Evolutionary conservation across 176 grass and related monocot species (phyloP), one percentile per base, ranked within the genome.

Genomic region (Puya raimondii): DNA sequence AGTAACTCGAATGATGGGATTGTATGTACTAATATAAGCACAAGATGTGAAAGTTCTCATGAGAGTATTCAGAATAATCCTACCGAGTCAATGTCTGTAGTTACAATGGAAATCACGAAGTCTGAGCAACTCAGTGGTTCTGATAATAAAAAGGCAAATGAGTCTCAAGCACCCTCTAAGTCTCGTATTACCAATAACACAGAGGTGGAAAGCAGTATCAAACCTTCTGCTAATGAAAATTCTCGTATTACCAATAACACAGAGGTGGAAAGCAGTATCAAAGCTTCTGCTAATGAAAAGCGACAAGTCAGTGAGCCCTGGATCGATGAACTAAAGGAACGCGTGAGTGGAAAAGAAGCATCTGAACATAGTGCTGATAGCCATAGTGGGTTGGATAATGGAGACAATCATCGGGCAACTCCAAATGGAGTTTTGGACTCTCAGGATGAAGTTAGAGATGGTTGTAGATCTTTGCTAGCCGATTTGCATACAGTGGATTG

Each of bases 341-440:
- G 68, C 68, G 63, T 42, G 9, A 57, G 29, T 58, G 27, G 33
- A 48, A 29, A 11, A 69, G 86, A 73, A 68, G 57, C 64, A 47
- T 57, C 29, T 68, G 23, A 72, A 72, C 18, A 51, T 13, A 79
- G 69, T 64, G 42, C 79, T 65, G 61, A 51, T 51, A 53, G 27
- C 25, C 64, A 70, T 68, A 47, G 4, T 67, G 52, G 57, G 48
- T 70, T 71, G 27, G 78, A 67, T 67, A 13, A 57, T 63, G 51
- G 12, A 63, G 49, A 2, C 14, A 75, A 59, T 49, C 50, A 15
- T 66, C 64, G 63, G 22, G 54, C 67, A 70, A 63, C 59, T 64
- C 23, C 50, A 51, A 88, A 89, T 68, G 74, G 78, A 33, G 48
- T 76, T 17, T 57, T 86, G 57, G 25, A 68, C 26, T 16, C 56